phyloP scores from a whole-genome alignment of 2,329 filamentous ascomycete species.

The Shiraia sp. region DNA sequence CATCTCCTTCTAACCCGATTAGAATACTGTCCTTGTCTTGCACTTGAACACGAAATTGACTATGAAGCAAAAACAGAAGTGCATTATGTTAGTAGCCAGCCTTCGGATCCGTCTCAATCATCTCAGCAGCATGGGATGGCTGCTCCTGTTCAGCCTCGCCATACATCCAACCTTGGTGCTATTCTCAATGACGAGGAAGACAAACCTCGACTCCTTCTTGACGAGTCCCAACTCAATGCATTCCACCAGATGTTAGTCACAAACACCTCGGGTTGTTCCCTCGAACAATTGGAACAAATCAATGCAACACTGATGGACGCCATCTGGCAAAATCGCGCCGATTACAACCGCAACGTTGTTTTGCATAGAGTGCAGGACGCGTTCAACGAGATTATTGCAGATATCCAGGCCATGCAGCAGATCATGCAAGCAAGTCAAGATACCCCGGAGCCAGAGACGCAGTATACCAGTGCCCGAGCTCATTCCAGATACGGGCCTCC shows the following conservation, averaged over 20 bases:
- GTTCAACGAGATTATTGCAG: conserved; percentile 75
- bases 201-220: conserved; percentile 47
- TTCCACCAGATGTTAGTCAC: conserved; percentile 68
- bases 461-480: conserved; percentile 2
- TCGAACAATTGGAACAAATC: conserved; percentile 95
- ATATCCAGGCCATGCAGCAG: conserved; percentile 63
- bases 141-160: conserved; percentile 41
- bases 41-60: conserved; percentile 18
- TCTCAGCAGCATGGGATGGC: conserved; percentile 41
- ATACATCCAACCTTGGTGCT: conserved; percentile 43
- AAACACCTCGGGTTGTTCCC: conserved; percentile 74
- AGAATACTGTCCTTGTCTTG: conserved; percentile 10
- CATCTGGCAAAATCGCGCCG: conserved; percentile 76
- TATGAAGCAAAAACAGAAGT: conserved; percentile 28
- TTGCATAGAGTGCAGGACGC: conserved; percentile 64
- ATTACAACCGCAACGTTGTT: conserved; percentile 83
- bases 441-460: conserved; percentile 10
- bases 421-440: conserved; percentile 49
- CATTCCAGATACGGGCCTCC: neutral
- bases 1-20: conserved; percentile 20
- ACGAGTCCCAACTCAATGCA: conserved; percentile 56
- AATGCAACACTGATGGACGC: conserved; percentile 88
- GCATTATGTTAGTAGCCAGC: conserved; percentile 40
- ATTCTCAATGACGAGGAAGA: conserved; percentile 48
- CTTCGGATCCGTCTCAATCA: conserved; percentile 42